phyloP scores from a whole-genome alignment of 345 rosid species.

The Boechera divaricarpa region DNA sequence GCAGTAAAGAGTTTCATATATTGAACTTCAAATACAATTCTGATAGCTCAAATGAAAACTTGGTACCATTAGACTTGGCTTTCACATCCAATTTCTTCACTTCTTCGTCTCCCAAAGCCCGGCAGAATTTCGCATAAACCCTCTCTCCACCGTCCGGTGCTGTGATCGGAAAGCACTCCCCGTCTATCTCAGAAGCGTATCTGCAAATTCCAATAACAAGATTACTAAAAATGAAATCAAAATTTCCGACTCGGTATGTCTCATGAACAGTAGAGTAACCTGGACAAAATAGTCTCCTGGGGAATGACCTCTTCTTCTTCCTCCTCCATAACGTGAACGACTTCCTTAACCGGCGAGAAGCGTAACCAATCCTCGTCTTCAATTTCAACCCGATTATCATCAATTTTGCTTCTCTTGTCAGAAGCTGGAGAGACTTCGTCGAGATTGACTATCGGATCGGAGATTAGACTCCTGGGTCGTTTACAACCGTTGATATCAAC shows the following conservation, averaged over 20 bases:
- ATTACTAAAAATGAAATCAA: neutral
- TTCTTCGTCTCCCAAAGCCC: slow-evolving; percentile 51
- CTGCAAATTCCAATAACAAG: slow-evolving; percentile 20
- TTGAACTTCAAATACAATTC: slow-evolving; percentile 1
- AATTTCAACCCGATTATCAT: slow-evolving; percentile 23
- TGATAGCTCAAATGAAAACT: neutral
- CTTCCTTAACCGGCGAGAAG: slow-evolving; percentile 53
- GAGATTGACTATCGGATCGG: slow-evolving; percentile 38
- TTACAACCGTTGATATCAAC: slow-evolving; percentile 49
- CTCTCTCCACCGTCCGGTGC: slow-evolving; percentile 85
- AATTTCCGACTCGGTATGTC: neutral
- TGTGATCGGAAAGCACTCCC: slow-evolving; percentile 81
- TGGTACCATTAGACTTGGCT: slow-evolving; percentile 57
- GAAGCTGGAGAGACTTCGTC: slow-evolving; percentile 34
- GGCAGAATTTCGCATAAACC: slow-evolving; percentile 79
- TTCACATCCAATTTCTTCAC: slow-evolving; percentile 54
- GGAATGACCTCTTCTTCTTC: slow-evolving; percentile 44
- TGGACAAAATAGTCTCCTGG: slow-evolving; percentile 62
- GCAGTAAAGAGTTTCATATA: neutral
- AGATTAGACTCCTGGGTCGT: slow-evolving; percentile 50
- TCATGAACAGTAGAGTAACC: slow-evolving; percentile 37
- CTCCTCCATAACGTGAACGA: slow-evolving; percentile 25
- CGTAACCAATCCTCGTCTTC: slow-evolving; percentile 74
- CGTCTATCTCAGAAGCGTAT: slow-evolving; percentile 75
- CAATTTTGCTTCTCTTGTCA: slow-evolving; percentile 64